phyloP scores from a whole-genome alignment of 495 filamentous ascomycete species.

The Thermothielavioides terrestris region DNA sequence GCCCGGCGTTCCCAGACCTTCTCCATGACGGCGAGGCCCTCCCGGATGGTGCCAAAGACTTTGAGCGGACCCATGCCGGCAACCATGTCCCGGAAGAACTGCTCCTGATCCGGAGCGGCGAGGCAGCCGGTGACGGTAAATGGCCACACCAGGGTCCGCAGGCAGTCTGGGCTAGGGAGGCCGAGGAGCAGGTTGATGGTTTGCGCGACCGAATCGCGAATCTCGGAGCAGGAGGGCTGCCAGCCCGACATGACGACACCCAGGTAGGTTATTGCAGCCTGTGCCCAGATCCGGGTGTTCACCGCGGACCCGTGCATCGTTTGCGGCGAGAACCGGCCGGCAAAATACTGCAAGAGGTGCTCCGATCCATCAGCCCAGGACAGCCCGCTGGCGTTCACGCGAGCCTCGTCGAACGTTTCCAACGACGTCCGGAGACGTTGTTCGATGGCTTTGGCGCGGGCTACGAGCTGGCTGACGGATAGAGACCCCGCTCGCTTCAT shows the following conservation, averaged over 20 bases:
- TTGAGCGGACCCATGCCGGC: slow-evolving; percentile 30
- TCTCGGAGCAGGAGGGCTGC: slow-evolving; percentile 38
- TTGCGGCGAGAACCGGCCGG: neutral
- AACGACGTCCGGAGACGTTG: slow-evolving; percentile 25
- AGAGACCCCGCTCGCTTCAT: slow-evolving; percentile 34
- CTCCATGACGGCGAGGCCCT: slow-evolving; percentile 44
- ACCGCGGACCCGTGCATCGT: slow-evolving; percentile 1
- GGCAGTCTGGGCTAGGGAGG: slow-evolving; percentile 18
- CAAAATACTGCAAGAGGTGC: slow-evolving; percentile 6
- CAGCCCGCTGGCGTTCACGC: neutral
- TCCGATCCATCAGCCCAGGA: neutral
- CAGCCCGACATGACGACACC: slow-evolving; percentile 44
- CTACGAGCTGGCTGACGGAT: slow-evolving; percentile 38
- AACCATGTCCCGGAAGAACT: slow-evolving; percentile 32
- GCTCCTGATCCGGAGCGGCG: slow-evolving; percentile 35
- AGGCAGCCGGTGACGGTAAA: slow-evolving; percentile 46
- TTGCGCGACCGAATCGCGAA: slow-evolving; percentile 27
- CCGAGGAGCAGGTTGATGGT: slow-evolving; percentile 28
- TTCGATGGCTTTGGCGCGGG: slow-evolving; percentile 35
- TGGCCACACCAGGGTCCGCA: slow-evolving; percentile 43
- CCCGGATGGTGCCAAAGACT: slow-evolving; percentile 38
- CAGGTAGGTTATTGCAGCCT: slow-evolving; percentile 42
- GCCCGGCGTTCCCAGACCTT: slow-evolving; percentile 39
- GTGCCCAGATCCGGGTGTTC: slow-evolving; percentile 37
- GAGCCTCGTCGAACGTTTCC: neutral